Evolutionary conservation across 129 eudicot genomes (phyloP), one percentile per base, ranked within the genome.

Genomic region (Ambrosia trifida): DNA sequence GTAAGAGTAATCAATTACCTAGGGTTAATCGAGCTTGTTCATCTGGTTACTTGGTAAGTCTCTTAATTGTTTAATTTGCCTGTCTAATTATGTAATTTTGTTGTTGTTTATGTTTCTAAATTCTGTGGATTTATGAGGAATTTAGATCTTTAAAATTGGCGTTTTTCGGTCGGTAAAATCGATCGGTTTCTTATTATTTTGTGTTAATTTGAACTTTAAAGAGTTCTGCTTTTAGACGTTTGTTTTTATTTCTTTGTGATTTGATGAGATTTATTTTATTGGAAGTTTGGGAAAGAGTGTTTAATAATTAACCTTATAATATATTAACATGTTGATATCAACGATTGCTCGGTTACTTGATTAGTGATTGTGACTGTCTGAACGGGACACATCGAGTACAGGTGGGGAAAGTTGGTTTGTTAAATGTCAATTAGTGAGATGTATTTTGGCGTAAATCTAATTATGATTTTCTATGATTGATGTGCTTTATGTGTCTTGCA

Each of bases 1-100:
- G 19, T 54, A 24, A 17, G 30, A 66, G 46, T 76, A 59, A 76
- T 76, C 80, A 66, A 76, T 76, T 74, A 66, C 73, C 79, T 75
- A 65, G 44, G 32, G 52, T 45, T 63, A 10, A 61, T 45, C 60
- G 47, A 72, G 69, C 77, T 64, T 33, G 19, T 32, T 54, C 49
- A 13, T 66, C 11, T 62, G n/a, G 28, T 45, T 38, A 57, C 51
- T 76, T 1, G 80, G 80, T 76, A 68, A 68, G 75, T 76, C 24
- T 76, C 19, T 43, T 3, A 28, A 30, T 58, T 68, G 40, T 19
- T 75, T 46, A 16, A 17, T 43, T 11, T 71, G 68, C 57, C 57
- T 74, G 58, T 14, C 28, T 66, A 44, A 31, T 43, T 72, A 4
- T 16, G 11, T 50, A 9, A 33, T 73, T 73, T 45, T 40, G 32